Evolutionary conservation across 1,139 yeast genomes (phyloP).

Genomic region (Debaryomyces subglobosus): DNA sequence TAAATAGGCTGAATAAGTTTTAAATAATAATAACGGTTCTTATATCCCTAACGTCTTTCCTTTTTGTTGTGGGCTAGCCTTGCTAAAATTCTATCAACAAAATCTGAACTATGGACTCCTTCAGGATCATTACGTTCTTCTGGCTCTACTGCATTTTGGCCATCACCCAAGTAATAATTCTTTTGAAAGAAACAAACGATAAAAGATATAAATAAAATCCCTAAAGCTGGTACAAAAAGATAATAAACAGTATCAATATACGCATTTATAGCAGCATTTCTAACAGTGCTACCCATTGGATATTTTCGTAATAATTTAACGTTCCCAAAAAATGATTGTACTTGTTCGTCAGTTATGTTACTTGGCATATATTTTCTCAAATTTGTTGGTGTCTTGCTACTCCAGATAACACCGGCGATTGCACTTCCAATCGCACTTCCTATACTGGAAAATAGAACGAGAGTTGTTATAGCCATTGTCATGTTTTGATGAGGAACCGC

Average conservation of each 20-base stretch:
- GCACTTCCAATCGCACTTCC: slow-evolving; percentile 49
- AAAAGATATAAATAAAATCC: slow-evolving; percentile 26
- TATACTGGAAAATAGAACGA: slow-evolving; percentile 39
- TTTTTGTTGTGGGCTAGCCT: neutral
- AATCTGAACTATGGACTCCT: neutral
- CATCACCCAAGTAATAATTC: slow-evolving; percentile 30
- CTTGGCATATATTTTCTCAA: slow-evolving; percentile 24
- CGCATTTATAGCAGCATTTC: slow-evolving; percentile 12
- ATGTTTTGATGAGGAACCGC: slow-evolving; percentile 47
- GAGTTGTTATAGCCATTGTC: slow-evolving; percentile 45
- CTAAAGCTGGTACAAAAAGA: slow-evolving; percentile 24
- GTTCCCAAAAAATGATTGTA: slow-evolving; percentile 18
- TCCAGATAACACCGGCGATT: slow-evolving; percentile 51
- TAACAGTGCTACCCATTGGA: slow-evolving; percentile 10
- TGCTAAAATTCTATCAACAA: neutral
- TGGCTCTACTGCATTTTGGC: slow-evolving; percentile 29
- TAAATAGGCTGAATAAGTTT: too few species aligned
- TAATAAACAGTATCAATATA: slow-evolving; percentile 16
- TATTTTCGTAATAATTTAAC: slow-evolving; percentile 4
- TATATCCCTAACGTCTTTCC: too few species aligned
- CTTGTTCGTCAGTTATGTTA: slow-evolving; percentile 8
- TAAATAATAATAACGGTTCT: too few species aligned
- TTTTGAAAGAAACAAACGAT: slow-evolving; percentile 29
- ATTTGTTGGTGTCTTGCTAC: slow-evolving; percentile 34
- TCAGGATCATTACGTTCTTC: neutral